Evolutionary conservation across 805 yeast genomes (phyloP).

Genomic region (Pichia deserticola): DNA sequence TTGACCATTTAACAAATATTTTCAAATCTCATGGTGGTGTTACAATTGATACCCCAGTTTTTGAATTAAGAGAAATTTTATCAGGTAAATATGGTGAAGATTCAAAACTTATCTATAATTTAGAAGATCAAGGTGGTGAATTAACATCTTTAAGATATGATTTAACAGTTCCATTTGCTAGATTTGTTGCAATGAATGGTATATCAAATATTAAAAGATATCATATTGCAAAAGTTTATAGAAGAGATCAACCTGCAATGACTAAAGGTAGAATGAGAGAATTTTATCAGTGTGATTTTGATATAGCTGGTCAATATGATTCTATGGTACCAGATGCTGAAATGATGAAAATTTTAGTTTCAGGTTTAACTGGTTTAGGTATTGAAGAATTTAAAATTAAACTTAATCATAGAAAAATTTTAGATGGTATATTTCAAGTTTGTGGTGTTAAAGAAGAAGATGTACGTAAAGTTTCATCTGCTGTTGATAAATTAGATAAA

Average conservation of each 20-base stretch:
- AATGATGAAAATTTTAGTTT: slow-evolving; percentile 69
- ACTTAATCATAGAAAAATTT: slow-evolving; percentile 88
- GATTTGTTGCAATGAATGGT: slow-evolving; percentile 94
- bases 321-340: slow-evolving; percentile 97
- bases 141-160: slow-evolving; percentile 92
- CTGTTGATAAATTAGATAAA: slow-evolving; percentile 95
- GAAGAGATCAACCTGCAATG: slow-evolving; percentile 99
- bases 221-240: slow-evolving; percentile 96
- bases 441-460: slow-evolving; percentile 94
- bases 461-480: slow-evolving; percentile 86
- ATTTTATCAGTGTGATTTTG: slow-evolving; percentile 98
- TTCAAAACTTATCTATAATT: slow-evolving; percentile 88
- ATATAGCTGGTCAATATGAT: slow-evolving; percentile 89
- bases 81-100: slow-evolving; percentile 99
- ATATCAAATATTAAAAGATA: slow-evolving; percentile 84
- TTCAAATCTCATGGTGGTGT: slow-evolving; percentile 98
- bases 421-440: slow-evolving; percentile 92
- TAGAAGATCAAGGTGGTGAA: slow-evolving; percentile 99
- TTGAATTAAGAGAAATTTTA: slow-evolving; percentile 89
- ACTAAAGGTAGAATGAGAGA: slow-evolving; percentile 99
- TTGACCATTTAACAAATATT: slow-evolving; percentile 58
- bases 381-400: slow-evolving; percentile 86
- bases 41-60: slow-evolving; percentile 97
- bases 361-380: slow-evolving; percentile 79
- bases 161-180: slow-evolving; percentile 95